Conservation (phyloP, 768 basidiomycete species). For the Podaxis sp. region DNA sequence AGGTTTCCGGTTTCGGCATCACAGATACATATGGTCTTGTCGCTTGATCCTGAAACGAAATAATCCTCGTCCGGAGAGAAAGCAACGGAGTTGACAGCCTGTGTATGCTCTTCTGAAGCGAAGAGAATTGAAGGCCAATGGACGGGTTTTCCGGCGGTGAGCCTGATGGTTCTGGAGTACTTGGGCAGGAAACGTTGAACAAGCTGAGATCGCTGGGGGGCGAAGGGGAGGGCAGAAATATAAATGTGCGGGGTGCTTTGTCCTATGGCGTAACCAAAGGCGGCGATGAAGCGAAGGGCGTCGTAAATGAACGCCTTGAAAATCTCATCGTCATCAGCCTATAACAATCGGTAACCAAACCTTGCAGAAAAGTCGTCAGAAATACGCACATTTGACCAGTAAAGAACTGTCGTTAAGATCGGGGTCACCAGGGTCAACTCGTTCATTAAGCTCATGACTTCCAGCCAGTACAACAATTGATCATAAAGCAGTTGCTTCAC, state of each 20-base stretch:
- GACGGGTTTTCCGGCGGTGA: constrained; percentile 11
- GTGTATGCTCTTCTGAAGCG: constrained; percentile 15
- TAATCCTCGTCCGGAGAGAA: constrained; percentile 27
- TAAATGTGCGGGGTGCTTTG: constrained; percentile 26
- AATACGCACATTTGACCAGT: constrained; percentile 17
- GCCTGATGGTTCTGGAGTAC: constrained; percentile 14
- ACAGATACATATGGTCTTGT: constrained; percentile 24
- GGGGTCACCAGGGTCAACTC: constrained; percentile 12
- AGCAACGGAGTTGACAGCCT: constrained; percentile 14
- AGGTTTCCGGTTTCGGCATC: constrained; percentile 16
- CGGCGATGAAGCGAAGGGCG: constrained; percentile 19
- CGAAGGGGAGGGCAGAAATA: constrained; percentile 28
- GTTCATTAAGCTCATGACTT: constrained; percentile 27
- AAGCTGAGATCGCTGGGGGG: constrained; percentile 19
- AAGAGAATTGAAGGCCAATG: constrained; percentile 20
- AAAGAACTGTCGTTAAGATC: neutral
- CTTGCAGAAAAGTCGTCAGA: neutral
- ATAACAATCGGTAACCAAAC: neutral
- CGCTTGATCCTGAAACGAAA: constrained; percentile 26
- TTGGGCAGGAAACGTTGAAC: constrained; percentile 15
- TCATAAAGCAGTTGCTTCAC: constrained; percentile 23
- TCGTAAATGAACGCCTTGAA: constrained; percentile 18
- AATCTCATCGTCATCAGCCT: constrained; percentile 13
- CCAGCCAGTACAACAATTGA: constrained; percentile 30
- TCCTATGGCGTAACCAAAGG: constrained; percentile 17